phyloP scores from a whole-genome alignment of 2,329 filamentous ascomycete species.

The Alternaria burnsii region DNA sequence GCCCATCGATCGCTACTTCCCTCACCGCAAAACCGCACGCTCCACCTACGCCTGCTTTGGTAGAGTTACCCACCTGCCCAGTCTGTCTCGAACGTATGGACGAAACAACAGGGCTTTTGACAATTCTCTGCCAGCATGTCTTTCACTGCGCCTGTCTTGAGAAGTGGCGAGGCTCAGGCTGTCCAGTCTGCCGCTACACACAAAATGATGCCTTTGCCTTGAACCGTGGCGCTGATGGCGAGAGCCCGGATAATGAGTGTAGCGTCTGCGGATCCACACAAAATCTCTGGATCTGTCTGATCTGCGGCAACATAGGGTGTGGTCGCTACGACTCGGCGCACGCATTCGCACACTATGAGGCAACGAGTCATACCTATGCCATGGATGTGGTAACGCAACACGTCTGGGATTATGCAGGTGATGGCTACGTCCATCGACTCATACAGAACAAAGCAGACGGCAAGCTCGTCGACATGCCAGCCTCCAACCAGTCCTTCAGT shows the following conservation, averaged over 20 bases:
- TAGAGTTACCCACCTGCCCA: conserved; percentile 93
- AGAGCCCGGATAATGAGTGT: conserved; percentile 73
- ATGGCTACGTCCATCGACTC: conserved; percentile 94
- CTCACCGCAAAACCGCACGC: conserved; percentile 70
- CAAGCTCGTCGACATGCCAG: conserved; percentile 89
- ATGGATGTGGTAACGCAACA: conserved; percentile 93
- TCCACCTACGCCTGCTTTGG: conserved; percentile 80
- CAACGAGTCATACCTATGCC: conserved; percentile 87
- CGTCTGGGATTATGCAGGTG: conserved; percentile 97
- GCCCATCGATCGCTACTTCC: conserved; percentile 51
- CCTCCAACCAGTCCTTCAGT: conserved; percentile 44
- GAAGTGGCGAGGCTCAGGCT: conserved; percentile 94
- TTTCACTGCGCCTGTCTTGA: conserved; percentile 97
- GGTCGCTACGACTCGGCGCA: conserved; percentile 94
- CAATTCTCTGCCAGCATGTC: conserved; percentile 95
- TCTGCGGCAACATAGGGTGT: conserved; percentile 91
- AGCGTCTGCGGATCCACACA: conserved; percentile 79
- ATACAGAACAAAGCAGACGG: conserved; percentile 94
- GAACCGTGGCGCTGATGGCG: conserved; percentile 43
- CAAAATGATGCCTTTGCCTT: conserved; percentile 62
- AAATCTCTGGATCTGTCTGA: conserved; percentile 94
- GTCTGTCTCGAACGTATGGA: conserved; percentile 99
- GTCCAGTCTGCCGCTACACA: conserved; percentile 93
- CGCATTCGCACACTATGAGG: conserved; percentile 91
- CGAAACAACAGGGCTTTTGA: conserved; percentile 92